Evolutionary conservation across 495 filamentous ascomycete genomes (phyloP).

Genomic region (Xylaria sp.): DNA sequence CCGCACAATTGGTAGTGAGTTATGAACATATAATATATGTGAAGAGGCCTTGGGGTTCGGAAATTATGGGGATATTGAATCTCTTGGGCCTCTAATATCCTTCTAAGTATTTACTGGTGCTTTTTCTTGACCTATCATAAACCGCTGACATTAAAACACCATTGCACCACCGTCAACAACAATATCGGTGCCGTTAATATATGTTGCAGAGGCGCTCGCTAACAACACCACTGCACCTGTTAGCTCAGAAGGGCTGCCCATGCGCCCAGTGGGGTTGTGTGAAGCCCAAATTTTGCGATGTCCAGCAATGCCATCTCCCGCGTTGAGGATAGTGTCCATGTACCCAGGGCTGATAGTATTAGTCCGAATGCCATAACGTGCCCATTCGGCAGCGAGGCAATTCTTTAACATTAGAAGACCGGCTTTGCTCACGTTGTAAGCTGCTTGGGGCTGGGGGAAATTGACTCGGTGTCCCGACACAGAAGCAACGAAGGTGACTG

Average conservation of each 20-base stretch:
- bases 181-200: slow-evolving; percentile 62
- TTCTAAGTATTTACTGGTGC: neutral
- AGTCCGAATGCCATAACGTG: slow-evolving; percentile 61
- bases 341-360: slow-evolving; percentile 73
- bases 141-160: neutral
- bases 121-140: neutral
- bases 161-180: slow-evolving; percentile 13
- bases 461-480: slow-evolving; percentile 69
- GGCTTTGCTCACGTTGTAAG: slow-evolving; percentile 71
- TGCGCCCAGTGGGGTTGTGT: slow-evolving; percentile 54
- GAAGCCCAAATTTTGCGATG: slow-evolving; percentile 40
- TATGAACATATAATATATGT: neutral
- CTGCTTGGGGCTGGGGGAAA: slow-evolving; percentile 67
- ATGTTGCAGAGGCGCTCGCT: slow-evolving; percentile 62
- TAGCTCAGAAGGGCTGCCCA: slow-evolving; percentile 65
- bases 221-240: slow-evolving; percentile 66
- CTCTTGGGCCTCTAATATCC: neutral
- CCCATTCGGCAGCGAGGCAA: slow-evolving; percentile 68
- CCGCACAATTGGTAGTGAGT: neutral
- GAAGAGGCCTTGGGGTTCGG: neutral
- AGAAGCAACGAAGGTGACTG: slow-evolving; percentile 66
- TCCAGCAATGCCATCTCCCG: slow-evolving; percentile 51
- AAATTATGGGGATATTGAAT: neutral
- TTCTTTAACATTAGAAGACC: slow-evolving; percentile 61
- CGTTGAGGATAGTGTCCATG: slow-evolving; percentile 75